phyloP scores from a whole-genome alignment of 805 yeast genomes.

The Zygosaccharomyces pseudorouxii region DNA sequence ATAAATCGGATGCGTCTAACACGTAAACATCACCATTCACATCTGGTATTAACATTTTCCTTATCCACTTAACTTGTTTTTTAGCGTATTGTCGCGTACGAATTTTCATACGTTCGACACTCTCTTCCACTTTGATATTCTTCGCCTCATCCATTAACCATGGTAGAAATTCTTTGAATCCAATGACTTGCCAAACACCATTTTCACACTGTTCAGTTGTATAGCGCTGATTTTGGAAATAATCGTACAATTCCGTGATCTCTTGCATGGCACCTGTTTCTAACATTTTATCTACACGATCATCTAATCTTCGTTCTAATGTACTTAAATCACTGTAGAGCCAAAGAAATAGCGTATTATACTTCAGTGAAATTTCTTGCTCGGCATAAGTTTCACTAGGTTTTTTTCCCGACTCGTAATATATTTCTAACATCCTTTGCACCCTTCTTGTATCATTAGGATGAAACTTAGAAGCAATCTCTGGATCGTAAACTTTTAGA shows the following conservation, averaged over 20 bases:
- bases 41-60: constrained; percentile 61
- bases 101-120: constrained; percentile 73
- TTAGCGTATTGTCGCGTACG: constrained; percentile 84
- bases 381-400: constrained; percentile 67
- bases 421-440: constrained; percentile 76
- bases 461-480: constrained; percentile 75
- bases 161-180: constrained; percentile 84
- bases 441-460: constrained; percentile 84
- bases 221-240: constrained; percentile 34
- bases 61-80: constrained; percentile 87
- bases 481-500: constrained; percentile 59
- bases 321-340: constrained; percentile 59
- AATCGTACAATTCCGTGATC: constrained; percentile 52
- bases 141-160: constrained; percentile 42
- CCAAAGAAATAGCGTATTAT: constrained; percentile 74
- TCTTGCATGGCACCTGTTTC: constrained; percentile 64
- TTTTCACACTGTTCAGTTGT: constrained; percentile 46
- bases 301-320: constrained; percentile 62
- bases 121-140: constrained; percentile 36
- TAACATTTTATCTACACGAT: constrained; percentile 82
- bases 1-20: constrained; percentile 72
- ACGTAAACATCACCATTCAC: constrained; percentile 57
- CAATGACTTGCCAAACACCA: constrained; percentile 94
- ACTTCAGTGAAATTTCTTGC: constrained; percentile 57
- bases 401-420: constrained; percentile 54